Base-by-base conservation (phyloP, 2,329 filamentous ascomycete species). In the Hymenoscyphus repandus region DNA sequence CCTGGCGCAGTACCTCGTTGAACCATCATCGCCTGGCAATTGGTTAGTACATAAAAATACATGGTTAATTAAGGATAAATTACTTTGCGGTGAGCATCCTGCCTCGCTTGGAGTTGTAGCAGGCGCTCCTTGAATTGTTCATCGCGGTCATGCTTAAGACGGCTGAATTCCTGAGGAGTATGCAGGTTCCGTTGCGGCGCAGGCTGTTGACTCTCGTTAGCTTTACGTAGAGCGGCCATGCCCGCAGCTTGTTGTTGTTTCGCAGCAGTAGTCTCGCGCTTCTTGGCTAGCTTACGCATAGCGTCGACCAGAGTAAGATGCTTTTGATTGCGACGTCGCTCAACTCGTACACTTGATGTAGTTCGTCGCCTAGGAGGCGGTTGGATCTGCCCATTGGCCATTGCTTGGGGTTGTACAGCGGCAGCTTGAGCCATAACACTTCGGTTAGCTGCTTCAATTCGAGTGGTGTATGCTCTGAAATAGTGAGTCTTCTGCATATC, bases 401-500 rank as follows among this genome's bases (percentile, higher is more conserved):
- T 58, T 18, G 58, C 58, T 48, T 55, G 63, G 46, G 55, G 54
- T 38, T 66, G 62, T 47, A 60, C 57, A 53, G 61, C 47, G 3
- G 41, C 44, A 27, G 64, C 63, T 46, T 69, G 68, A 37, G 69
- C 66, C 49, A 66, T 58, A 27, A 74, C 74, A 22, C 73, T 70
- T 51, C 75, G 71, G 61, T 84, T 80, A 1, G 80, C 82, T 7
- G 74, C 69, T 49, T 84, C 79, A 27, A 85, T 82, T 27, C 82
- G 72, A 9, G 70, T 71, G 57, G 80, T 82, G 64, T 84, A 85
- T 1, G 79, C 71, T 63, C 90, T 89, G 76, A 97, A 99, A 67
- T 97, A 99, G 40, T 91, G 86, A 0, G 90, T 96, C 71, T 96
- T 96, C 15, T 87, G 85, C 86, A 97, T 95, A 58, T 99, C 93